Evolutionary conservation across 2,329 filamentous ascomycete genomes (phyloP).

Genomic region (Fusarium setosum): DNA sequence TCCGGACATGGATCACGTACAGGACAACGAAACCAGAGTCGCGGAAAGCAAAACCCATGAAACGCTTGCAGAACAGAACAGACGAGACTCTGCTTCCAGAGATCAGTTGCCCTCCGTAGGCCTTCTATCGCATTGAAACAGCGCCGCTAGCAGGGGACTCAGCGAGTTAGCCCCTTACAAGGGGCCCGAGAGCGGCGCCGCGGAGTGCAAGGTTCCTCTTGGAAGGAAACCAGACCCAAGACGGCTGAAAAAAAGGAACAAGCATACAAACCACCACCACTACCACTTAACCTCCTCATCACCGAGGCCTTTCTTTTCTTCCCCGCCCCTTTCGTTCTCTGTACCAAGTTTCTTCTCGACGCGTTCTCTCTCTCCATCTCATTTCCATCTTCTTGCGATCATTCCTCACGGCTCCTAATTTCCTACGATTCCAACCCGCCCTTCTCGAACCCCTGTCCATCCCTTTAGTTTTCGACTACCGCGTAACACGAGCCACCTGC

Average conservation of each 20-base stretch:
- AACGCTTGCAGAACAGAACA: slow-evolving; percentile 13
- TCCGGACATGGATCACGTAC: slow-evolving; percentile 14
- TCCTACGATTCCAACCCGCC: slow-evolving; percentile 21
- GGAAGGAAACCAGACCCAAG: slow-evolving; percentile 25
- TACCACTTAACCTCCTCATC: slow-evolving; percentile 20
- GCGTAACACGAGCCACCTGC: slow-evolving; percentile 41
- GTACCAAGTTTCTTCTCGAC: slow-evolving; percentile 14
- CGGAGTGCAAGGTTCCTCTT: slow-evolving; percentile 31
- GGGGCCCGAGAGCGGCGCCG: slow-evolving; percentile 17
- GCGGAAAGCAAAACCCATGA: background rate
- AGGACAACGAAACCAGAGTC: background rate
- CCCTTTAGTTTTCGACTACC: slow-evolving; percentile 39
- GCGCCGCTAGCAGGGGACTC: slow-evolving; percentile 32
- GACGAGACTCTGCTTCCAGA: slow-evolving; percentile 11
- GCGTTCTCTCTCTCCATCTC: slow-evolving; percentile 23
- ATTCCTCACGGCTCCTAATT: slow-evolving; percentile 19
- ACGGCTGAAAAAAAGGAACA: slow-evolving; percentile 38
- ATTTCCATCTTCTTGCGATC: slow-evolving; percentile 17
- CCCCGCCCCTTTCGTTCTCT: slow-evolving; percentile 32
- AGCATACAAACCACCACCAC: slow-evolving; percentile 15
- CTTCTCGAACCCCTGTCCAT: slow-evolving; percentile 22
- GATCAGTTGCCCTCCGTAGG: slow-evolving; percentile 3
- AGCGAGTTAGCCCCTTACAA: slow-evolving; percentile 33
- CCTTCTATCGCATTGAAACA: background rate
- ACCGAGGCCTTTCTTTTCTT: slow-evolving; percentile 36